phyloP scores from a whole-genome alignment of 2,329 filamentous ascomycete species.

The Ascochyta clinopodiicola region DNA sequence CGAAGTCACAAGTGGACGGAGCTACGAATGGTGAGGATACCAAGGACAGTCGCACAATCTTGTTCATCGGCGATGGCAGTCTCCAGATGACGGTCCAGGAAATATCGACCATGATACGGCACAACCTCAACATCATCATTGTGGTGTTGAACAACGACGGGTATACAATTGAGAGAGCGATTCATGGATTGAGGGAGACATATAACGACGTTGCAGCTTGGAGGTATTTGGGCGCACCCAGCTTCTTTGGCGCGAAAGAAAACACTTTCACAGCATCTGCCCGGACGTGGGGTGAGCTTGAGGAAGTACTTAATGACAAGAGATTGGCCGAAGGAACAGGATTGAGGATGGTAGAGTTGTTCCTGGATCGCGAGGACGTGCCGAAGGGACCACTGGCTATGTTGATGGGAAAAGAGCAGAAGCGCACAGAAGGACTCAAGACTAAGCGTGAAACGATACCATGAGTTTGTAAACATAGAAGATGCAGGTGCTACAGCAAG shows the following conservation, averaged over 20 bases:
- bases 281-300: constrained; percentile 56
- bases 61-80: constrained; percentile 48
- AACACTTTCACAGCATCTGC: constrained; percentile 34
- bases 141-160: constrained; percentile 49
- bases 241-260: constrained; percentile 27
- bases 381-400: constrained; percentile 17
- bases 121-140: constrained; percentile 41
- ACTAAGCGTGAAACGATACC: constrained; percentile 2
- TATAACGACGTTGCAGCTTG: constrained; percentile 34
- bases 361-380: constrained; percentile 41
- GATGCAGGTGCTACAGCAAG: neutral
- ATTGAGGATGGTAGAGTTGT: constrained; percentile 52
- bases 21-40: neutral
- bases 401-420: constrained; percentile 14
- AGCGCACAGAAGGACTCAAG: constrained; percentile 2
- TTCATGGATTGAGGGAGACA: constrained; percentile 39
- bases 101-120: constrained; percentile 47
- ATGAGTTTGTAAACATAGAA: neutral
- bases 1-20: constrained; percentile 14
- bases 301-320: constrained; percentile 47
- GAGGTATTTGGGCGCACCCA: constrained; percentile 26
- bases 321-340: constrained; percentile 48
- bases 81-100: constrained; percentile 50
- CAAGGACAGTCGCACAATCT: constrained; percentile 35
- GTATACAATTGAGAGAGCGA: constrained; percentile 51